Base-by-base conservation (phyloP, 2,329 filamentous ascomycete species). In the Leptographium wingfieldii region DNA sequence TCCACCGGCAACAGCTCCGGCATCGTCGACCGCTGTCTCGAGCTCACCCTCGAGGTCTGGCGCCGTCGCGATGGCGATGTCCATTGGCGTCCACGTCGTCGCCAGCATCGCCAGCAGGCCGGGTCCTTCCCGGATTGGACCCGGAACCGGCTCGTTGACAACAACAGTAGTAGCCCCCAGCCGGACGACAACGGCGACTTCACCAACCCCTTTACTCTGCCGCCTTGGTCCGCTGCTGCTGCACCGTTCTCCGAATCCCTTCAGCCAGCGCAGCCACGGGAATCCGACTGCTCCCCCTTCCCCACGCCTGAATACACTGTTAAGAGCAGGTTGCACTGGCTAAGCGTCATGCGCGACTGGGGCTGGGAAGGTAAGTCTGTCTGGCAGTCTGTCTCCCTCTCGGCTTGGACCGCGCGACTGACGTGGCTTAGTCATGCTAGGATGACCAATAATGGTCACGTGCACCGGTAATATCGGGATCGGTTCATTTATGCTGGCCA, bases 11-110 rank as follows among this genome's bases (percentile, higher is more conserved):
- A 60, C 25, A 60, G 59, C n/a, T 60, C 59, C 0, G 59, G 59
- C 1, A 55, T 60, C n/a, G 59, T 60, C 35, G 59, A 60, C 49
- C 59, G 59, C 25, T 60, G 59, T 46, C 59, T 60, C 25, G 59
- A 60, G 40, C 27, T 60, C 14, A 60, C 59, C 12, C 48, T 56
- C 12, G 59, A 60, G 12, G 59, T 60, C 27, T 60, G 59, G 59
- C 48, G 59, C 0, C 59, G 59, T 4, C 43, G 54, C 11, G 58
- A 54, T 12, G 58, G 52, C 33, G 35, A 14, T 3, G 25, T 19
- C 19, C 43, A 29, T 22, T 33, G n/a, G 9, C n/a, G 14, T 3
- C 27, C 1, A 56, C 29, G 51, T 2, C 29, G 29, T 6, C 40
- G 3, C 14, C 43, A 19, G 19, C 19, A 46, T 14, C 12, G 12